Base-by-base conservation (phyloP, 129 eudicot species). In the Lonicera japonica region DNA sequence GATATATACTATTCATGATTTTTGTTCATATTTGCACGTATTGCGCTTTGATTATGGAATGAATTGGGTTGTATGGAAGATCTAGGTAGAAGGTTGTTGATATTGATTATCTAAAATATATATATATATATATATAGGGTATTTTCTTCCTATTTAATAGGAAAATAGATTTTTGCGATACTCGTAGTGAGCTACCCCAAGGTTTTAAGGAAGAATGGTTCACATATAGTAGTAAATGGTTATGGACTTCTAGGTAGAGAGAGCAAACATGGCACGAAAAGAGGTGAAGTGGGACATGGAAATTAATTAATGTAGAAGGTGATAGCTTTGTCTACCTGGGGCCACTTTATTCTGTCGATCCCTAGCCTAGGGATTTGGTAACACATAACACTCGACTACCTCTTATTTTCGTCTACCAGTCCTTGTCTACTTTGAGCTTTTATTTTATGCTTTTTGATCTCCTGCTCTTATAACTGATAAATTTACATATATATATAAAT, bases 201-300 rank as follows among this genome's bases (percentile, higher is more conserved):
- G 36, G 36, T 29, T 29, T 29, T 29, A 29, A 29, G 36, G 36
- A 29, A 29, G 36, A 29, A 29, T 1, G 6, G n/a, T 4, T 45
- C n/a, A n/a, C n/a, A n/a, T 45, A 6, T 45, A 45, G 51, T 71
- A 23, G 70, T 57, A n/a, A 56, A 57, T 13, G 36, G 68, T 21
- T 69, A 29, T 50, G 55, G 34, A 58, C 25, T 68, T 40, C 21
- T 46, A 66, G 20, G 22, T 38, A 41, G 40, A 6, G 7, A 57
- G 43, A 13, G n/a, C n/a, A 0, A 41, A 52, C 41, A 1, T 48
- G 46, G 54, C 57, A 58, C 50, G 38, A 29, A 29, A 29, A 21
- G 63, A 64, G 64, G 39, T 43, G 69, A 43, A 69, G 12, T 21
- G 45, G 68, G n/a, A n/a, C 43, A 50, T 25, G 58, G 34, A 64